Percentiles rank a stretch among this genome's conserved stretches.
phyloP scores from a whole-genome alignment of 805 yeast genomes.

The Nakazawaea wyomingensis region DNA sequence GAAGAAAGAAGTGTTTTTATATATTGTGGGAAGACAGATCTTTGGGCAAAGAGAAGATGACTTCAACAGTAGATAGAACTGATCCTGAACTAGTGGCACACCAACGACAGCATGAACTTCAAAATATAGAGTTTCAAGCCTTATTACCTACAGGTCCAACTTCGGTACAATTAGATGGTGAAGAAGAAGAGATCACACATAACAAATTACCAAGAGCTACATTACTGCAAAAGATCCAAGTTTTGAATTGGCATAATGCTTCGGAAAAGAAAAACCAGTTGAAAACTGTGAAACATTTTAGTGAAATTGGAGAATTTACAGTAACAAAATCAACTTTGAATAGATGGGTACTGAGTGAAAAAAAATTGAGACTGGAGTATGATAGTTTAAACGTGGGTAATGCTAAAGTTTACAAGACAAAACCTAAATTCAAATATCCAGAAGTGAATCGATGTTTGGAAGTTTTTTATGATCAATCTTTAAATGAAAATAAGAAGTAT shows the following conservation, averaged over 20 bases:
- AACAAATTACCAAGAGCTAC: constrained; percentile 28
- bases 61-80: not conserved
- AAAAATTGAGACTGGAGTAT: constrained; percentile 24
- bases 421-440: constrained; percentile 27
- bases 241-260: constrained; percentile 29
- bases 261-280: constrained; percentile 29
- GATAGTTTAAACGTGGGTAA: constrained; percentile 23
- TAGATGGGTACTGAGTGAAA: constrained; percentile 34
- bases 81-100: not conserved
- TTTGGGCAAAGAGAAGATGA: no score
- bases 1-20: no score
- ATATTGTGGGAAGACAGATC: no score
- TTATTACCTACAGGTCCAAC: not conserved
- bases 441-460: constrained; percentile 32
- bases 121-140: not conserved
- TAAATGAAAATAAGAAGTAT: constrained; percentile 24
- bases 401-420: constrained; percentile 25
- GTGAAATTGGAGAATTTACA: constrained; percentile 24
- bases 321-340: constrained; percentile 34
- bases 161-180: no score
- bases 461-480: constrained; percentile 30
- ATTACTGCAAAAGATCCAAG: constrained; percentile 30
- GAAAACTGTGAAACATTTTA: constrained; percentile 29
- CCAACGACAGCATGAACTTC: not conserved
- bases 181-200: not conserved